Evolutionary conservation across 208 protist genomes (phyloP), one percentile per base, ranked within the genome.

Genomic region (Trypanosoma vivax): DNA sequence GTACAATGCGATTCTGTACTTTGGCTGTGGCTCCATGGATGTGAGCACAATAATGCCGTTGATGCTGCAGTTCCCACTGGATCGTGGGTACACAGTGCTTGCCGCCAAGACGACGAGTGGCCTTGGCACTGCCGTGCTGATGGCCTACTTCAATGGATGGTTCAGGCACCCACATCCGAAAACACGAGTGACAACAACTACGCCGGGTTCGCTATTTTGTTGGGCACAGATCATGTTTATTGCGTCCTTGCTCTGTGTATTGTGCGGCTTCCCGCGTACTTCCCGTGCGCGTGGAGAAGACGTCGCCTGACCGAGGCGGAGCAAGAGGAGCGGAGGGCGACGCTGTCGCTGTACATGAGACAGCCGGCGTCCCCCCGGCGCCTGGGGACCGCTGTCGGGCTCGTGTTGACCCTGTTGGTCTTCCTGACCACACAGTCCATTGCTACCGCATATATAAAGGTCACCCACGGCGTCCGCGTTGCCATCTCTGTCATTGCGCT

Each of bases 31-130:
- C 5, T 37, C 75, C n/a, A 57, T 90, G 63, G 83, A 90, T 56
- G 72, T 69, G 30, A 57, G 56, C 16, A 70, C 69, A 34, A 35
- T 90, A 31, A 87, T 90, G 76, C 67, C 83, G 50, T 67, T 86
- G n/a, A 84, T 90, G 75, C 50, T 77, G 18, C 80, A 87, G 70
- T 90, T 87, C 48, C 83, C 83, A 9, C 45, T 82, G 31, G 73
- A 85, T 35, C 68, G 76, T 5, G 83, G 83, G 25, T 83, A 73
- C 58, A 70, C 88, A 46, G 73, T 90, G 18, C 71, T 85, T 37
- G 83, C 87, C 46, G 73, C 83, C 48, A 90, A 90, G 59, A 88
- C 83, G 11, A 88, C 87, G 47, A 70, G 70, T 7, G 83, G 83
- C 14, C 71, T 90, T 27, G 83, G 83, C 21, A 79, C 79, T 14